Evolutionary conservation across 352 stramenopile genomes (phyloP).

Genomic region (Blastocystis sp.): DNA sequence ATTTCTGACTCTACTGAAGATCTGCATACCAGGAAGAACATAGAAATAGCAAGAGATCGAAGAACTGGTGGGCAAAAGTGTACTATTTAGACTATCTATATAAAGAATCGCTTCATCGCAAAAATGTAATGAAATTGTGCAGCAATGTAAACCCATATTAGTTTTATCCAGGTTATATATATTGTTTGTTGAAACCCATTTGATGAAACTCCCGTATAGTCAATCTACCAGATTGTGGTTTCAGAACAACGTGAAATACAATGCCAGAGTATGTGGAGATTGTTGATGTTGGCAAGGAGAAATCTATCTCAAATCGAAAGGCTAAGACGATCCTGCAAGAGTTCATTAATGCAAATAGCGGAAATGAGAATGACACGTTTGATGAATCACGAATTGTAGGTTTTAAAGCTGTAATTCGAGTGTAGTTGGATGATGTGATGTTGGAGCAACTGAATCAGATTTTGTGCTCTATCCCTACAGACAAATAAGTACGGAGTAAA

Average conservation of each 20-base stretch:
- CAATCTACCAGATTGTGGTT: background rate
- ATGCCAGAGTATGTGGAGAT: conserved; percentile 40
- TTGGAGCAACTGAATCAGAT: conserved; percentile 40
- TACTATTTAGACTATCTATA: background rate
- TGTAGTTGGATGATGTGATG: conserved; percentile 35
- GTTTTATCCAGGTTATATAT: background rate
- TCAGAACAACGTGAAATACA: background rate
- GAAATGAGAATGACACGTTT: conserved; percentile 53
- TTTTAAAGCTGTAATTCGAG: background rate
- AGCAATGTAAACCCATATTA: background rate
- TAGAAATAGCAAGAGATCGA: background rate
- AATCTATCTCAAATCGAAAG: conserved; percentile 7
- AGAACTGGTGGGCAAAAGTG: background rate
- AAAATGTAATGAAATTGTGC: background rate
- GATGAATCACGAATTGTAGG: conserved; percentile 34
- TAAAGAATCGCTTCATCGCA: background rate
- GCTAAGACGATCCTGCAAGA: background rate
- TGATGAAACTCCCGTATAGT: background rate
- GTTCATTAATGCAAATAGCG: conserved; percentile 38
- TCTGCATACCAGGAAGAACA: background rate
- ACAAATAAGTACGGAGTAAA: background rate
- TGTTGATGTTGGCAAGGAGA: conserved; percentile 32
- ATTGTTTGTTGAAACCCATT: background rate
- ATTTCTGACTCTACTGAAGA: background rate
- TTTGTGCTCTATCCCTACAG: background rate